Base-by-base conservation (phyloP, 1,284 basidiomycete species). In the Ceratobasidium sp. region DNA sequence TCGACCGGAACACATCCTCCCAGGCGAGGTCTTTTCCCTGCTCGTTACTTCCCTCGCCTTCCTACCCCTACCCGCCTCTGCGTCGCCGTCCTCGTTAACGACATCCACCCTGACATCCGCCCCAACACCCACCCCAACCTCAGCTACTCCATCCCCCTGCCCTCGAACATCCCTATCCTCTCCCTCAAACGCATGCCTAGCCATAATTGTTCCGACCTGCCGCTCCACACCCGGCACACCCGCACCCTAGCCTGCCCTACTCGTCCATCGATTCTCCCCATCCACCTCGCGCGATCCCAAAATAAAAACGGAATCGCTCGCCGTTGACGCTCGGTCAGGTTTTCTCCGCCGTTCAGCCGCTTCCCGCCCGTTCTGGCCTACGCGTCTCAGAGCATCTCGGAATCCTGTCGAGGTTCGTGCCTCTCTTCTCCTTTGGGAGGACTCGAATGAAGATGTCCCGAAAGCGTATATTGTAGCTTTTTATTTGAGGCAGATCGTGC, bases 351-450 rank as follows among this genome's bases (percentile, higher is more conserved):
- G 84, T 96, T 97, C 80, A 98, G 88, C 80, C 99, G 87, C 80
- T 97, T 93, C 20, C 97, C 97, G 83, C 94, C 95, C 90, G 95
- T 95, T 81, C 94, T 90, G 28, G 97, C 97, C 33, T 99, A 89
- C 82, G 92, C 90, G 81, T 94, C 92, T 77, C 99, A 87, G 84
- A 99, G 93, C 39, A 91, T 91, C 80, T 97, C 93, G 0, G 95
- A 88, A 60, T 89, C 89, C 91, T 92, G 95, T 46, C n/a, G 33
- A 39, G 68, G 68, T n/a, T 71, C 68, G 33, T 71, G 68, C 39
- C 58, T 71, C 28, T n/a, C 55, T 28, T 23, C 55, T 23, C 28
- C 55, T 10, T n/a, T 12, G 3, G 86, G 83, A 1, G 87, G 84
- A 79, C 91, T 88, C 56, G 89, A 33, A 33, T 33, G 33, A 33